Conservation (phyloP, 1,284 basidiomycete genomes). For the Leccinum huronense region DNA sequence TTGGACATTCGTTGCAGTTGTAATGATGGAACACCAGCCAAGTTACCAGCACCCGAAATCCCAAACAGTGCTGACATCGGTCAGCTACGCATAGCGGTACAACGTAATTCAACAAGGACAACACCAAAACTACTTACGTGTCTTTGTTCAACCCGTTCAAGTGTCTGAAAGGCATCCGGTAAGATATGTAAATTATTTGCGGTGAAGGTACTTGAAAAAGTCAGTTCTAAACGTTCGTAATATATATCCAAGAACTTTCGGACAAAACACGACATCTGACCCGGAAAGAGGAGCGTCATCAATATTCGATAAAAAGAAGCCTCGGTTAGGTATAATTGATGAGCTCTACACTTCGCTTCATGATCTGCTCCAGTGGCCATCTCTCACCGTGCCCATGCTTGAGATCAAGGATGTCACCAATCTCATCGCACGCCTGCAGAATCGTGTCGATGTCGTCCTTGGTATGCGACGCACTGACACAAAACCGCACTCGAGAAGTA, state of each 20-base stretch:
- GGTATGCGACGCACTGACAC: conserved; percentile 92
- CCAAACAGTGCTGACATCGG: not conserved
- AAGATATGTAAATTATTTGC: conserved; percentile 31
- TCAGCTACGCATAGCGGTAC: not conserved
- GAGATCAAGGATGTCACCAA: conserved; percentile 85
- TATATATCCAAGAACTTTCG: conserved; percentile 26
- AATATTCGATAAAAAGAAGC: not conserved
- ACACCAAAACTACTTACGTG: not conserved
- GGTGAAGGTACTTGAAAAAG: conserved; percentile 18
- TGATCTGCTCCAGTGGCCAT: conserved; percentile 83
- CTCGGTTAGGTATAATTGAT: conserved; percentile 42
- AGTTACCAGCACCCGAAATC: not conserved
- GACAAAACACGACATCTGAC: conserved; percentile 10
- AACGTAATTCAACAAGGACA: not conserved
- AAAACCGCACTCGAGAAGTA: conserved; percentile 90
- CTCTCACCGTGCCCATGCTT: conserved; percentile 76
- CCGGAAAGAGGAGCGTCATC: conserved; percentile 6
- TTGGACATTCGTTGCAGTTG: not conserved
- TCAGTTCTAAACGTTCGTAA: conserved; percentile 20
- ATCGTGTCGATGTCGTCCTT: conserved; percentile 94
- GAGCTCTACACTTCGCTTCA: conserved; percentile 73
- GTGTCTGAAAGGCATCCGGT: conserved; percentile 16
- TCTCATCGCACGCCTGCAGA: conserved; percentile 87
- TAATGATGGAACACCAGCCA: not conserved
- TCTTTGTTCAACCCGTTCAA: not conserved